These are phyloP conservation scores for Ophiostoma sp. DNA, from an alignment of 2,329 filamentous ascomycete genomes.

Conservation along the genomic window DNA sequence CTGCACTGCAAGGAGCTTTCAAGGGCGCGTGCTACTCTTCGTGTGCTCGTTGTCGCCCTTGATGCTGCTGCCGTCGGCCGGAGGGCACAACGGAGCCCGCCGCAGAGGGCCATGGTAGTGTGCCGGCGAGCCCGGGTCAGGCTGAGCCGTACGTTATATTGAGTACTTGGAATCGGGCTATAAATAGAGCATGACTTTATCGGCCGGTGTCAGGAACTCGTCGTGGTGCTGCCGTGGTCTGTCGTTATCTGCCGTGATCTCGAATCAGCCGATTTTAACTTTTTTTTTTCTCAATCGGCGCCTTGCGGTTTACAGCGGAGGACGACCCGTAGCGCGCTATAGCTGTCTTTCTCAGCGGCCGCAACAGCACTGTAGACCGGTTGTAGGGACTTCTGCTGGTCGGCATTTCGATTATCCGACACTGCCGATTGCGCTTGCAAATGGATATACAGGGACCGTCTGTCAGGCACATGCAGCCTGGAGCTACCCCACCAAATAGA, in stretches of 20 bases:
- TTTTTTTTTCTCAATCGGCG: background rate
- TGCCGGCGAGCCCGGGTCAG: too few species aligned
- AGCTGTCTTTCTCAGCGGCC: background rate
- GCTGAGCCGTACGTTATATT: too few species aligned
- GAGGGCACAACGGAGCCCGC: slow-evolving; percentile 18
- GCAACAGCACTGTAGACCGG: background rate
- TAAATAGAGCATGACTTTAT: background rate
- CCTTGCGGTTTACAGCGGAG: background rate
- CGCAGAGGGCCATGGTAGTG: slow-evolving; percentile 15
- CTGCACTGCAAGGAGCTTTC: too few species aligned
- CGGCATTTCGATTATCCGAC: slow-evolving; percentile 21
- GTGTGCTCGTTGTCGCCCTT: background rate
- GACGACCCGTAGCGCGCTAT: background rate
- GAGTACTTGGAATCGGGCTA: background rate
- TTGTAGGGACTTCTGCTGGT: background rate
- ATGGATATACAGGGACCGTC: background rate
- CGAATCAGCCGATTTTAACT: background rate
- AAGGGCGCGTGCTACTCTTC: background rate
- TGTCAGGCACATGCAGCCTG: background rate
- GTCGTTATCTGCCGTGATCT: background rate
- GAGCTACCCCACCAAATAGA: slow-evolving; percentile 17
- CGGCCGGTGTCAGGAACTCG: background rate
- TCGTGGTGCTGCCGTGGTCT: background rate
- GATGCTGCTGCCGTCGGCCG: slow-evolving; percentile 4
- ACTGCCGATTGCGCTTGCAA: background rate